Base-by-base conservation (phyloP, 495 filamentous ascomycete genomes). In the Astrocystis sublimbata region DNA sequence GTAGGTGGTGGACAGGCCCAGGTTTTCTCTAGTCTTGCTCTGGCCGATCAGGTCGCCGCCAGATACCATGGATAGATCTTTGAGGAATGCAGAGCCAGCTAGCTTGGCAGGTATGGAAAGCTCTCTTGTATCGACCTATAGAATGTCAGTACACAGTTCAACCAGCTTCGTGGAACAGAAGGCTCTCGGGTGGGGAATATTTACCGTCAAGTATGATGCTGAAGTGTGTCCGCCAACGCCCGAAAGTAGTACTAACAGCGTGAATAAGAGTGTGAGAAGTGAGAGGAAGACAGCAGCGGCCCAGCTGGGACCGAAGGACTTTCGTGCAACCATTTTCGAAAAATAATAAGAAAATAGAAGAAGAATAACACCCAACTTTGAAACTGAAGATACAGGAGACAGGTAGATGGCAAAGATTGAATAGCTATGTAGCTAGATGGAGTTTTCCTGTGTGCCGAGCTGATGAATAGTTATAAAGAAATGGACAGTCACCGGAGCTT, bases 201-300 rank as follows among this genome's bases (percentile, higher is more conserved):
- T 31, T 61, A 73, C 75, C 67, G 74, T 74, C 38, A 78, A 40
- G 62, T 66, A 78, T 1, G 61, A 60, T 17, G 63, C 66, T 15
- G 64, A 33, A 6, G 55, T 64, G 54, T 49, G 66, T 21, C 63
- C 62, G 4, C 60, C 63, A 8, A 73, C 55, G 24, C 73, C 74
- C 3, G 71, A 67, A 8, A 73, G 63, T 7, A 76, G 54, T 17
- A 73, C 41, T 13, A 76, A 23, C 6, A 73, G 62, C 2, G 67
- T 52, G 8, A 75, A 59, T 40, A 67, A 6, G 15, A 71, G 65
- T 10, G 73, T 67, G 31, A 69, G 1, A 21, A 72, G 38, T 35
- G 65, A 69, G 42, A 74, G 63, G 35, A 72, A 12, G 50, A 65
- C 40, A 12, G 73, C 58, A 10, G 65, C 17, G 50, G 67, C 43